Base-by-base conservation (phyloP, 768 basidiomycete genomes). In the Phanerochaete carnosa region DNA sequence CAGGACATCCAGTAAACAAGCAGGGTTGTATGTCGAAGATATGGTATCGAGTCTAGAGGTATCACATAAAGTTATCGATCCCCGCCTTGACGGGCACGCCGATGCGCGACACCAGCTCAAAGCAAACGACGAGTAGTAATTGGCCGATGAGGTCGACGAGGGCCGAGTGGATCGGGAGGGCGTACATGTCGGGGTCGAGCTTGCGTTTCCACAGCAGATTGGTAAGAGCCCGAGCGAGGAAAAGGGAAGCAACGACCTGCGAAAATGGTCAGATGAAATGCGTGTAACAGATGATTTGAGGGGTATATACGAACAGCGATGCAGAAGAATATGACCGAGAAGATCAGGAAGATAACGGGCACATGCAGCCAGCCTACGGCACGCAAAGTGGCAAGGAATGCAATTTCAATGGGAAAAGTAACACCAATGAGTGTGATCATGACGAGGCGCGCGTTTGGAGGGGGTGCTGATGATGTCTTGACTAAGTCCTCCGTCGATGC, bases 151-250 rank as follows among this genome's bases (percentile, higher is more conserved):
- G 83, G 71, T 95, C 93, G 80, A 95, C 88, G 45, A 93, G 69
- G 0, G 94, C 92, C 12, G 92, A 94, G 65, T 96, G 94, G 28
- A 96, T 83, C 8, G 95, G 95, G n/a, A 98, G 76, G 1, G 94
- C 94, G 70, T 96, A 95, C 75, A 90, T 87, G 71, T 98, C 95
- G 5, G 95, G 95, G 70, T 98, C 95, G 28, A 86, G 78, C 12
- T 83, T 78, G 58, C 78, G 84, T 0, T 82, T 81, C 94, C 94
- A 96, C 28, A 97, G 81, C 69, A 84, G 86, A 46, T 83, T 74
- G 1, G 94, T 95, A 52, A 95, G 77, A 12, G 69, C 66, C 53
- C 79, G 83, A 1, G 91, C 94, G 33, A 90, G 72, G 29, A 79
- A 26, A 4, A 98, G 79, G 1, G 94, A 94, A 60, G 85, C 74